Percentiles rank a stretch among this genome's conserved stretches.
phyloP scores from a whole-genome alignment of 495 filamentous ascomycete species.

The Extremus antarcticus region DNA sequence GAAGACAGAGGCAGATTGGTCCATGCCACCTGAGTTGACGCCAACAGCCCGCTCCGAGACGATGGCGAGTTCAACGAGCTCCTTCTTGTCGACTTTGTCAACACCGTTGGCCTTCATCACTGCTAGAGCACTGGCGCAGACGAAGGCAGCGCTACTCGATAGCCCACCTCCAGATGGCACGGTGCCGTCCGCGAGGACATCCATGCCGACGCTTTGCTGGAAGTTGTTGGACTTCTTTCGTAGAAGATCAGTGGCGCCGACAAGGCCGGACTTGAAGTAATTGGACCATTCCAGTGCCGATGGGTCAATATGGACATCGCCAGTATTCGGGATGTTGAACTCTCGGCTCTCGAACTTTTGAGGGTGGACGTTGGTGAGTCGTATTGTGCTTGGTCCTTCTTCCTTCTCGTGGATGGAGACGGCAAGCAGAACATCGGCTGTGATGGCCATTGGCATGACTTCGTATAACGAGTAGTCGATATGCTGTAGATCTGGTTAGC shows the following conservation, averaged over 20 bases:
- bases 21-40: slow-evolving; percentile 96
- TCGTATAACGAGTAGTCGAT: slow-evolving; percentile 97
- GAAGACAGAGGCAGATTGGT: slow-evolving; percentile 96
- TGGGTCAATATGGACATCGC: slow-evolving; percentile 32
- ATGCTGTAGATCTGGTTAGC: slow-evolving; percentile 39
- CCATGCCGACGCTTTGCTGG: slow-evolving; percentile 59
- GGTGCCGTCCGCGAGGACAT: slow-evolving; percentile 80
- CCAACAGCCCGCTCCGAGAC: slow-evolving; percentile 90
- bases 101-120: slow-evolving; percentile 81
- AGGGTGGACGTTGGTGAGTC: slow-evolving; percentile 67
- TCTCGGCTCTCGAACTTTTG: slow-evolving; percentile 65
- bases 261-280: slow-evolving; percentile 89
- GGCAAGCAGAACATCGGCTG: slow-evolving; percentile 79
- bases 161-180: slow-evolving; percentile 87
- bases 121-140: slow-evolving; percentile 79
- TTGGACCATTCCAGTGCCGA: slow-evolving; percentile 76
- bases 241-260: slow-evolving; percentile 70
- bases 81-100: slow-evolving; percentile 68
- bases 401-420: slow-evolving; percentile 49
- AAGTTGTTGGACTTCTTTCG: slow-evolving; percentile 48
- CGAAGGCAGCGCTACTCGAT: slow-evolving; percentile 88
- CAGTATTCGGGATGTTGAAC: slow-evolving; percentile 54
- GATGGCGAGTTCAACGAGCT: slow-evolving; percentile 80
- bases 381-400: slow-evolving; percentile 38
- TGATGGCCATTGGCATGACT: slow-evolving; percentile 90